Conservation (phyloP, 2,329 filamentous ascomycete species). For the Alternaria gaisen region DNA sequence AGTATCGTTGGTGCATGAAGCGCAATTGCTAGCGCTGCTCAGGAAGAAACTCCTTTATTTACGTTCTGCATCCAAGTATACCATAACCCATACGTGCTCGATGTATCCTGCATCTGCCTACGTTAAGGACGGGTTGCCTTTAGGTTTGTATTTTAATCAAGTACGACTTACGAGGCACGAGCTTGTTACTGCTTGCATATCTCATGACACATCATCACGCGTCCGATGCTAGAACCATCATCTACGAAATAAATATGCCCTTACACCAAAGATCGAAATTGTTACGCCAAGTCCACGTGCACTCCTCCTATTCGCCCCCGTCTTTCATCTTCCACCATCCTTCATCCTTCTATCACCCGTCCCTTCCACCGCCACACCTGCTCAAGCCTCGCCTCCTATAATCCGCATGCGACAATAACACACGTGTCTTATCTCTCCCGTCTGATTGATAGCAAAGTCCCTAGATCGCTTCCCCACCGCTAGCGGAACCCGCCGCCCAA, state of each 20-base stretch:
- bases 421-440: conserved; percentile 4
- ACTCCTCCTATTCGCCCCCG: background rate
- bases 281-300: background rate
- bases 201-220: background rate
- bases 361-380: background rate
- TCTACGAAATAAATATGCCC: background rate
- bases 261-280: background rate
- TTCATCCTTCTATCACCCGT: background rate
- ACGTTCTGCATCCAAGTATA: background rate
- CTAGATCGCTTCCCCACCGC: background rate
- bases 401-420: background rate
- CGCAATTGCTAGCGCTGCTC: background rate
- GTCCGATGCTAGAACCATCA: background rate
- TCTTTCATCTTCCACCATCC: background rate
- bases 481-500: conserved; percentile 15
- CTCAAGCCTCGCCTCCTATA: background rate
- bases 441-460: conserved; percentile 1
- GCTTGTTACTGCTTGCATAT: background rate
- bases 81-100: too few relatives aligned
- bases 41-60: background rate
- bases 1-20: background rate
- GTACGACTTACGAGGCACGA: background rate
- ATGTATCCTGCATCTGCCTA: background rate
- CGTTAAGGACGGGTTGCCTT: background rate
- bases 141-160: background rate